Evolutionary conservation across 768 basidiomycete genomes (phyloP), one percentile per base, ranked within the genome.

Genomic region (Lactifluus hygrophoroides): DNA sequence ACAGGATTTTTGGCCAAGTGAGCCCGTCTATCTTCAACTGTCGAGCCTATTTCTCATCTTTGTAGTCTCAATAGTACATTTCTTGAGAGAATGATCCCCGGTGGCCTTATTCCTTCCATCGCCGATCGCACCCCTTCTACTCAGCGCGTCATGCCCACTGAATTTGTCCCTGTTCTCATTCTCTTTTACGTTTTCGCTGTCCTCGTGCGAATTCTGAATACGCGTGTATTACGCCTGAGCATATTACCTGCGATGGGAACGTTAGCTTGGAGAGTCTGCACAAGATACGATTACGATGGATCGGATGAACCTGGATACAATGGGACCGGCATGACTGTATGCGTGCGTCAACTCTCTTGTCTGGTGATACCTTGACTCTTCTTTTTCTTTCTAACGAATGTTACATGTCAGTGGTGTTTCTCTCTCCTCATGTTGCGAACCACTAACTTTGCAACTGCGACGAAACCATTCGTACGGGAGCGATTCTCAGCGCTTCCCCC

Each of bases 121-220:
- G 40, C 44, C 16, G 43, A 54, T 25, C 62, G 59, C 34, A 32
- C 47, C 10, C 54, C 54, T 8, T 38, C 44, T 16, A 57, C 59
- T 10, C 50, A 30, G 28, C 9, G 4, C 30, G 54, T 53, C 32
- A 49, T 74, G 63, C 64, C 66, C 30, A 71, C 71, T 10, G 68
- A 73, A 49, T 58, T 81, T 32, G 25, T 77, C 16, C 80, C 79
- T 1, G 67, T 75, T 16, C 21, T 79, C 1, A 54, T 77, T 23
- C 71, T 71, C 57, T 81, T 78, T 68, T 81, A 79, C 71, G 68
- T 65, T 11, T 78, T 79, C 54, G 82, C 82, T 13, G 66, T 81
- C 34, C 73, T 85, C 49, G 79, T 83, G 7, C 71, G 80, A 38
- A 66, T 76, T 14, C 78, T 78, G 0, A 69, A 68, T 32, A 81